Conservation (phyloP, 345 rosid species). For the Aethionema arabicum region DNA sequence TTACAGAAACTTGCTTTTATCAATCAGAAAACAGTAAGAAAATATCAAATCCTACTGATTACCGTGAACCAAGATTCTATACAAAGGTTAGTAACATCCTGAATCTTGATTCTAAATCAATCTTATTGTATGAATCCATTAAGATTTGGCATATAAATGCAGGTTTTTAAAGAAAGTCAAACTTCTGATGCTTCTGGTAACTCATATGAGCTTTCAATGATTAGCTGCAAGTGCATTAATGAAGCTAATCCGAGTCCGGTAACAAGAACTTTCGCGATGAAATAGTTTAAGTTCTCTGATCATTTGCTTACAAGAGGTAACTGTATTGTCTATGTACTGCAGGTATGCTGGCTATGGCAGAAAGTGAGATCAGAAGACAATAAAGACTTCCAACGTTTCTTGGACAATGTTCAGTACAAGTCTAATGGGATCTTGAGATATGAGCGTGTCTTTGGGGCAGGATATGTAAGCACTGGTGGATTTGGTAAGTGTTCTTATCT, state of each 20-base stretch:
- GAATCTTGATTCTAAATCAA: too few relatives aligned
- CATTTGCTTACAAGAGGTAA: slow-evolving; percentile 19
- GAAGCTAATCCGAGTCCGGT: slow-evolving; percentile 90
- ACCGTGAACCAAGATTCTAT: slow-evolving; percentile 96
- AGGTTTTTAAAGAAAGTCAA: slow-evolving; percentile 76
- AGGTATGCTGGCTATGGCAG: slow-evolving; percentile 98
- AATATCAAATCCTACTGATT: slow-evolving; percentile 78
- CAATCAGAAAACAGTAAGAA: slow-evolving; percentile 90
- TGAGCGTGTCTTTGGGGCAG: slow-evolving; percentile 86
- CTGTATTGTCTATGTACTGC: slow-evolving; percentile 30
- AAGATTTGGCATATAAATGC: slow-evolving; percentile 26
- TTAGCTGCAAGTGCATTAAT: too few relatives aligned
- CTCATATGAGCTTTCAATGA: slow-evolving; percentile 42
- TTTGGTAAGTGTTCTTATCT: slow-evolving; percentile 46
- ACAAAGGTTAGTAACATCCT: slow-evolving; percentile 53
- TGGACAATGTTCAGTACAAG: slow-evolving; percentile 92
- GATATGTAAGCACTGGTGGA: slow-evolving; percentile 96
- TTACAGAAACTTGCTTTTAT: slow-evolving; percentile 95
- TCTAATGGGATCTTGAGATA: slow-evolving; percentile 75
- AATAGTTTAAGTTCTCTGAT: slow-evolving; percentile 7
- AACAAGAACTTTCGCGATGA: slow-evolving; percentile 10
- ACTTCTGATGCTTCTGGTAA: slow-evolving; percentile 53
- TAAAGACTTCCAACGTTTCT: slow-evolving; percentile 81
- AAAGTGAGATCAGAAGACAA: slow-evolving; percentile 67
- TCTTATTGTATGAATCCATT: too few relatives aligned